Conservation (phyloP, 73 alveolate species). For the Loxodes magnus region DNA sequence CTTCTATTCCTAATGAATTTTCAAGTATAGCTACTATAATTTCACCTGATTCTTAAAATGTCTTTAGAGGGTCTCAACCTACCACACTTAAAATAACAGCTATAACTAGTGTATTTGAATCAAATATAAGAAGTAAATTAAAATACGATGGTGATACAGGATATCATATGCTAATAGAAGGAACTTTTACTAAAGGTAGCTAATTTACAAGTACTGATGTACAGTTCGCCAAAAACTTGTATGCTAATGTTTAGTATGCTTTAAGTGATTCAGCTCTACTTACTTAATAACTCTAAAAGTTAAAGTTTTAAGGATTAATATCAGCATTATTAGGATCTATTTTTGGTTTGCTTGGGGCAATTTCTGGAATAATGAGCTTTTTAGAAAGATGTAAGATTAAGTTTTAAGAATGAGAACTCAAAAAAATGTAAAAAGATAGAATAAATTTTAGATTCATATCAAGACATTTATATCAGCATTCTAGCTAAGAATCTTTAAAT, state of each 20-base stretch:
- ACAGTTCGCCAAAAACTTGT: background rate
- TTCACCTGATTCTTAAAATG: background rate
- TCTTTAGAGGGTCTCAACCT: background rate
- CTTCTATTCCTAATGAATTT: background rate
- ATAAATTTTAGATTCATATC: too few species aligned
- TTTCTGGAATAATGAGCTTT: background rate
- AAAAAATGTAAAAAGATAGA: too few species aligned
- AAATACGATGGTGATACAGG: background rate
- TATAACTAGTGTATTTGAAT: conserved; percentile 1
- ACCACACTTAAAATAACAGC: background rate
- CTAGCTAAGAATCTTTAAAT: too few species aligned
- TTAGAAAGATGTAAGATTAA: too few species aligned
- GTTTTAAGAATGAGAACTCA: too few species aligned
- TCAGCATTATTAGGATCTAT: background rate
- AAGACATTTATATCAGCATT: too few species aligned
- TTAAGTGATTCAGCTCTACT: background rate
- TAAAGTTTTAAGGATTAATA: background rate
- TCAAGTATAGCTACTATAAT: background rate
- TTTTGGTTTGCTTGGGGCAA: background rate
- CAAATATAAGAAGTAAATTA: background rate
- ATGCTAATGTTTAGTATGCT: background rate
- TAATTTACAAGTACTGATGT: background rate
- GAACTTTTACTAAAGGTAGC: background rate
- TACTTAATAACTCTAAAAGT: background rate
- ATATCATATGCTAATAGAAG: background rate